Base-by-base conservation (phyloP, 1,284 basidiomycete species). In the Boletus sp. region DNA sequence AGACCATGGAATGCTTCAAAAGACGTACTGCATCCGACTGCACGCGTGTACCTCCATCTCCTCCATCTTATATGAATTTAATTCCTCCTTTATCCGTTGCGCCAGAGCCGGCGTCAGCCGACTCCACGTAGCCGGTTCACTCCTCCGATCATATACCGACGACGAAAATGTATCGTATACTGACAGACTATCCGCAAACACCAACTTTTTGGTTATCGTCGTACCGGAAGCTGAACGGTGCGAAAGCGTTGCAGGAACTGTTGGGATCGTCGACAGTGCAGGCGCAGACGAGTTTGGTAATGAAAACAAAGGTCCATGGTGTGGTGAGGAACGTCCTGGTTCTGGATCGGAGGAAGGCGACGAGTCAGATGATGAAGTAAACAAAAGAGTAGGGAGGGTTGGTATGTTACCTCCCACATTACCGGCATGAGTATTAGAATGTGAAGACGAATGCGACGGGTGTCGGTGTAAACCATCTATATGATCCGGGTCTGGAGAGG, bases 51-150 rank as follows among this genome's bases (percentile, higher is more conserved):
- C 94, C 72, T 95, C 93, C 95, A 98, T 97, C 80, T 96, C 93
- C 78, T 97, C 95, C 91, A 97, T 94, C 83, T 97, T 97, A 80
- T 92, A 97, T 63, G 93, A 94, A 78, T 97, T 96, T 51, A 97
- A 81, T 80, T 96, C 94, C 78, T 96, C 94, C 82, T 98, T 98
- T 78, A 98, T 98, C 65, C 91, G 83, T 81, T 97, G 93, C 49
- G 97, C 97, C 69, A 98, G 80, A 63, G 91, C 88, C 50, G 97
- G 97, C 55, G 97, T 99, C 69, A 99, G 79, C 37, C 94, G 85
- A 79, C 96, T 98, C 88, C 95, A 98, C 25, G 97, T 98, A 51
- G 95, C 96, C 31, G 94, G 94, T 77, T 98, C 97, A 68, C 93
- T 95, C 64, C 95, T 83, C 57, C 97, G 84, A 77, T 99, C 97